Conservation (phyloP, 805 yeast species). For the Ascoidea rubescens region DNA sequence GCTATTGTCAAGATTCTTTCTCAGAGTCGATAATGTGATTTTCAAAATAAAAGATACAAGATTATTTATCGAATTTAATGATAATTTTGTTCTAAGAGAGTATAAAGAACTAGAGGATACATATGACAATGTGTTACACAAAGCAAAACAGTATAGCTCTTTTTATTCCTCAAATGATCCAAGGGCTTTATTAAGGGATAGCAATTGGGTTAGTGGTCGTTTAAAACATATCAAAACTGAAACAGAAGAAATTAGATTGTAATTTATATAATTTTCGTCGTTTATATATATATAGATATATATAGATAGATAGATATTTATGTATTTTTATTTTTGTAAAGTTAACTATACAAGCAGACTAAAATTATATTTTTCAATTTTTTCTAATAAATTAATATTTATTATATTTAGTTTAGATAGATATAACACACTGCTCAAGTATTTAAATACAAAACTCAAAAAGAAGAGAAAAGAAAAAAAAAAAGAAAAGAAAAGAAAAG, state of each 20-base stretch:
- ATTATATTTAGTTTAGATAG: no score
- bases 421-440: no score
- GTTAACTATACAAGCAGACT: not conserved
- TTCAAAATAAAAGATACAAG: constrained; percentile 79
- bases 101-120: constrained; percentile 54
- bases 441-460: no score
- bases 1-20: constrained; percentile 60
- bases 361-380: no score
- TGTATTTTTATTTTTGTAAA: not conserved
- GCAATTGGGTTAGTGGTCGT: constrained; percentile 69
- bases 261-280: not conserved
- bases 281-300: no score
- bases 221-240: constrained; percentile 30
- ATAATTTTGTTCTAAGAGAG: constrained; percentile 56
- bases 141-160: constrained; percentile 8
- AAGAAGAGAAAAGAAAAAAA: no score
- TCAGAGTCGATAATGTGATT: constrained; percentile 83
- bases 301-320: no score
- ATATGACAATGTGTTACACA: constrained; percentile 30
- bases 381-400: no score
- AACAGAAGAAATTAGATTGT: constrained; percentile 18
- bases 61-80: constrained; percentile 62
- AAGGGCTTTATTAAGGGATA: constrained; percentile 60
- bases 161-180: constrained; percentile 27
- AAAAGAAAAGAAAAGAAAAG: no score